Evolutionary conservation across 148 eudicot species (phyloP), one percentile per base, ranked within the genome.

Genomic region (Limonium bicolor): DNA sequence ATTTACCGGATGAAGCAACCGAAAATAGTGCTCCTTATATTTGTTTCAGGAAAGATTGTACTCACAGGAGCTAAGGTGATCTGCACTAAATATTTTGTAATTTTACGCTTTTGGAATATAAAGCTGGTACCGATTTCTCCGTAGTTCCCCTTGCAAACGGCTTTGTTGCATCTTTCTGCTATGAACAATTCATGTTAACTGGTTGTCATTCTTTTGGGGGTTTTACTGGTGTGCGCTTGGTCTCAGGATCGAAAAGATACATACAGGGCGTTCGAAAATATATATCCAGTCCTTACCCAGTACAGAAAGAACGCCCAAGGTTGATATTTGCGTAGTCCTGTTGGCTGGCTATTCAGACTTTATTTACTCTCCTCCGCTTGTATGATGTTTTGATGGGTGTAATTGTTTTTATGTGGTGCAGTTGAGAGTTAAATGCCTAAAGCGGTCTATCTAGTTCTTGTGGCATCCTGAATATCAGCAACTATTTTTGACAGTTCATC

Each of bases 1-100:
- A 86, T 86, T 26, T 86, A 86, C 55, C 78, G 96, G 22, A 86
- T 81, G 96, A 86, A 86, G 48, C 93, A 86, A 54, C 96, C 96
- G 0, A 86, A 81, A 54, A 86, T 86, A 53, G 93, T 81, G 58
- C 68, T 86, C 33, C 86, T 86, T 27, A 86, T 86, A 43, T 86
- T 86, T 29, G 93, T 81, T 17, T 86, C 96, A 7, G 96, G 96
- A 51, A 86, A 86, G 62, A 78, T 86, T 63, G 96, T 86, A 45
- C 83, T 86, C 7, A 86, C 96, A 3, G 96, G 96, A 56, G 96
- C 96, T 0, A 86, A 86, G 96, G 95, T 86, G 55, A 50, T 42
- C 14, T n/a, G 10, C 31, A 20, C 22, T 27, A 16, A 21, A 16
- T 26, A 8, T n/a, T 6, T n/a, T 14, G 14, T 16, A 21, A 23